Evolutionary conservation across 2,329 filamentous ascomycete species (phyloP).

Genomic region (Calonectria ilicicola): DNA sequence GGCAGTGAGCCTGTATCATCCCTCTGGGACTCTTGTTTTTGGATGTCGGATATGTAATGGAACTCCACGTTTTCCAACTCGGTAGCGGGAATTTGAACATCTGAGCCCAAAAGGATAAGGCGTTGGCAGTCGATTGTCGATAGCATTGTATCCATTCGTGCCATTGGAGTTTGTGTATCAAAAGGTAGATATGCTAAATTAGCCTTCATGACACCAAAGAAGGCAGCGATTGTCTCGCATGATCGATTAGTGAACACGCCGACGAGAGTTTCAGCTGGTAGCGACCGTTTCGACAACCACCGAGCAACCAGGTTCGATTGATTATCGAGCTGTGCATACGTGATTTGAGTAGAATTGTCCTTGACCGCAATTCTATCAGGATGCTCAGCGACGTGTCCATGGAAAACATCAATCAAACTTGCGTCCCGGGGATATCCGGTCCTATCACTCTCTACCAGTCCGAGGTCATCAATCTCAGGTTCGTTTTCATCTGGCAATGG

Average conservation of each 20-base stretch:
- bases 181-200: constrained; percentile 32
- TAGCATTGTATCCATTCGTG: constrained; percentile 21
- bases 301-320: constrained; percentile 24
- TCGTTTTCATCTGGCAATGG: neutral
- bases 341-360: constrained; percentile 12
- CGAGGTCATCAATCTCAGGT: neutral
- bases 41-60: neutral
- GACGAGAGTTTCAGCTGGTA: constrained; percentile 13
- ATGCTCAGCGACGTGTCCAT: neutral
- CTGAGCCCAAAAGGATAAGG: constrained; percentile 19
- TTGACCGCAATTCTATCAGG: neutral
- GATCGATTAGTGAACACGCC: constrained; percentile 24
- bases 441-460: neutral
- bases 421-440: neutral
- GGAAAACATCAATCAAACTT: neutral
- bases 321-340: constrained; percentile 33
- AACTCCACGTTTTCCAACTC: neutral
- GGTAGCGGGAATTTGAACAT: neutral
- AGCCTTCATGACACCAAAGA: constrained; percentile 32
- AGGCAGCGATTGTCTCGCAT: constrained; percentile 19
- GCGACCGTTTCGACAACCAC: neutral
- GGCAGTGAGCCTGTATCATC: neutral
- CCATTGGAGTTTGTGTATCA: constrained; percentile 24
- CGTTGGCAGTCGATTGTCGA: neutral
- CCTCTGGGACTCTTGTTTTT: neutral